Conservation (phyloP, 352 stramenopile genomes). For the Globisporangium carolinianum region DNA sequence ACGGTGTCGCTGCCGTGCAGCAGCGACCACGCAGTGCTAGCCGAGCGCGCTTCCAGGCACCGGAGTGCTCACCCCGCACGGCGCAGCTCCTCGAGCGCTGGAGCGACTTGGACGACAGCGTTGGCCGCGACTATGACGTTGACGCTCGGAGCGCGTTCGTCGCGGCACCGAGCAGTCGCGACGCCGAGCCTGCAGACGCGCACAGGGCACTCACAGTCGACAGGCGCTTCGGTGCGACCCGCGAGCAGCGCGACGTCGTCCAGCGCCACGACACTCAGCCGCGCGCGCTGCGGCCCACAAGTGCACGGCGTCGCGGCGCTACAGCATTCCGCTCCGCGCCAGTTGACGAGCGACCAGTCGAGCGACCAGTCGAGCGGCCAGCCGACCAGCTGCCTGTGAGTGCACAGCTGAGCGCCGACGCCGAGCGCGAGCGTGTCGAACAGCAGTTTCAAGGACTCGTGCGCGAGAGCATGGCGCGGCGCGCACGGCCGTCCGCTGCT, state of each 20-base stretch:
- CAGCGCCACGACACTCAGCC: background rate
- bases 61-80: background rate
- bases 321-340: background rate
- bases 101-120: background rate
- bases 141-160: no score
- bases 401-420: conserved; percentile 1
- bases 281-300: background rate
- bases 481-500: background rate
- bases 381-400: background rate
- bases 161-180: no score
- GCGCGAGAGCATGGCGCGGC: conserved; percentile 1
- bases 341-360: no score
- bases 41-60: background rate
- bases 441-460: conserved; percentile 9
- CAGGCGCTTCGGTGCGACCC: no score
- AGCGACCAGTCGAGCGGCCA: no score
- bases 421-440: conserved; percentile 8
- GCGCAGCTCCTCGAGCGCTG: no score
- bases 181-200: no score
- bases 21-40: conserved; percentile 1
- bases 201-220: no score
- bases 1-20: background rate
- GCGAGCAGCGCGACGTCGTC: background rate
- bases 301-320: background rate
- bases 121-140: no score